These are phyloP conservation scores for Tanacetum coccineum DNA, from an alignment of 129 eudicot species.

Conservation along the genomic window DNA sequence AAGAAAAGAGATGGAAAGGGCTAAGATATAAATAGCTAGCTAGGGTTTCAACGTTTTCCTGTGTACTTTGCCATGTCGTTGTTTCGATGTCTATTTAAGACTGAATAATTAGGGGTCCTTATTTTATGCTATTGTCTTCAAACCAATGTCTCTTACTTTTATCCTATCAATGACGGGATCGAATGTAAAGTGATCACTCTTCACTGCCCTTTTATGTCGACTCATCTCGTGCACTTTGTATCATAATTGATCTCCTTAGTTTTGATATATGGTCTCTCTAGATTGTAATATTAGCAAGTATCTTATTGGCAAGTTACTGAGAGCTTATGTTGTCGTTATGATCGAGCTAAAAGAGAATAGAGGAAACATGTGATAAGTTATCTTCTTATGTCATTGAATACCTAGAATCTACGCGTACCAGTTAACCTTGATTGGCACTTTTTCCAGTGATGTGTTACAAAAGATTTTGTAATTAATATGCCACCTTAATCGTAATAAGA, in stretches of 20 bases:
- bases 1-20: slow-evolving; percentile 26
- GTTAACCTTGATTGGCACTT: slow-evolving; percentile 6
- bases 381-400: slow-evolving; percentile 20
- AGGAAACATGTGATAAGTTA: slow-evolving; percentile 21
- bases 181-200: slow-evolving; percentile 19
- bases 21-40: slow-evolving; percentile 28
- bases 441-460: slow-evolving; percentile 17
- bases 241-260: slow-evolving; percentile 22
- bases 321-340: neutral
- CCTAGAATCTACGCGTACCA: neutral
- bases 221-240: slow-evolving; percentile 14
- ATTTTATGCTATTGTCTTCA: slow-evolving; percentile 24
- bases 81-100: slow-evolving; percentile 38
- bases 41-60: slow-evolving; percentile 37
- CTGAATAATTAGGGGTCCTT: slow-evolving; percentile 42
- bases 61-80: slow-evolving; percentile 25
- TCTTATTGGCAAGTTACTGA: neutral
- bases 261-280: slow-evolving; percentile 5
- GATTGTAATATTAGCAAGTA: neutral
- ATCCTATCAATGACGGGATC: slow-evolving; percentile 13
- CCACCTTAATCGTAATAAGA: neutral
- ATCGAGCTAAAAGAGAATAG: slow-evolving; percentile 9
- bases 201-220: slow-evolving; percentile 13
- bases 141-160: slow-evolving; percentile 21
- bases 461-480: slow-evolving; percentile 17